Percentiles rank a stretch among this genome's conserved stretches.
Conservation (phyloP, 108 stramenopile genomes). For the Fragilariopsis cylindrus region DNA sequence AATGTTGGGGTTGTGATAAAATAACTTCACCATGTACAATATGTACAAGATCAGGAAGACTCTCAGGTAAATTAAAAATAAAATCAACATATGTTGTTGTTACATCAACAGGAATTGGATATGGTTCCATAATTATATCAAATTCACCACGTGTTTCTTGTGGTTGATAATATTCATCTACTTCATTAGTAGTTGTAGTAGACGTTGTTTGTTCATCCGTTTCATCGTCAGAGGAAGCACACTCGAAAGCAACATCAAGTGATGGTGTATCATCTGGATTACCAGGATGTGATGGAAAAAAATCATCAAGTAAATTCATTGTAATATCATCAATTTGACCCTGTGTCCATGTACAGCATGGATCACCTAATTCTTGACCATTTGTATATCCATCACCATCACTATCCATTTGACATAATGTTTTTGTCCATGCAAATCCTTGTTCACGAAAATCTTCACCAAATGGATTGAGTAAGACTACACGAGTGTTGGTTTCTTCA, state of each 20-base stretch:
- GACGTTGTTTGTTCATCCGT: background rate
- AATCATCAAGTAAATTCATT: background rate
- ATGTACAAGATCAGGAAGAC: background rate
- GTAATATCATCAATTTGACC: background rate
- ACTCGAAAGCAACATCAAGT: background rate
- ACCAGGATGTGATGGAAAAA: slow-evolving; percentile 5
- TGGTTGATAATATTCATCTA: background rate
- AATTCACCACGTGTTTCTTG: background rate
- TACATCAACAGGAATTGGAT: background rate
- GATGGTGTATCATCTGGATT: background rate
- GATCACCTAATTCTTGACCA: slow-evolving; percentile 38
- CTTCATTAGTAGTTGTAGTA: background rate
- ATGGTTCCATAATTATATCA: background rate
- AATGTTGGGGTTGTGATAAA: background rate
- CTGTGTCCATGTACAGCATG: slow-evolving; percentile 20
- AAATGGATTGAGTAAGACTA: slow-evolving; percentile 21
- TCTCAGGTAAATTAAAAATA: background rate
- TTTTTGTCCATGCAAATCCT: slow-evolving; percentile 23
- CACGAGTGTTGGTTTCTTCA: background rate
- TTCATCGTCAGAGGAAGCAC: background rate
- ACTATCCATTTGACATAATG: slow-evolving; percentile 24
- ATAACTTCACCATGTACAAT: background rate
- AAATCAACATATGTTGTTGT: background rate
- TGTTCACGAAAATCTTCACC: slow-evolving; percentile 19
- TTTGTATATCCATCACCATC: slow-evolving; percentile 38